phyloP scores from a whole-genome alignment of 1,284 basidiomycete species.

The Apiotrichum akiyoshidainum region DNA sequence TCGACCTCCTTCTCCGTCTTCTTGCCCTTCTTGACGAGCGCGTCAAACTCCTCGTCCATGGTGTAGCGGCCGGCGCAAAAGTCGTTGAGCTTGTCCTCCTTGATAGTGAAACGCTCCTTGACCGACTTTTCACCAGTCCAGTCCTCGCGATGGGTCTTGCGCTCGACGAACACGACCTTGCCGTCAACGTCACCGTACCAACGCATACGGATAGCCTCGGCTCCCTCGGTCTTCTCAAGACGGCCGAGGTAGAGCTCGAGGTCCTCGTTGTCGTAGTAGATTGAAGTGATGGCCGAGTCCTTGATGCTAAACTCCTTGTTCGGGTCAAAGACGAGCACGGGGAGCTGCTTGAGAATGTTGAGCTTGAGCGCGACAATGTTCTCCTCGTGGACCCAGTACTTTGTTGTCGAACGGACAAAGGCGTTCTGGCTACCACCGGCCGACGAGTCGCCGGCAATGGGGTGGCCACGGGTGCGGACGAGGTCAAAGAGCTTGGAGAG shows the following conservation, averaged over 20 bases:
- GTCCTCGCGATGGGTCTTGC: slow-evolving; percentile 97
- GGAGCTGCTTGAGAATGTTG: slow-evolving; percentile 87
- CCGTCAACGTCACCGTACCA: slow-evolving; percentile 95
- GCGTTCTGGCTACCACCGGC: slow-evolving; percentile 95
- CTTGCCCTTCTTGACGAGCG: slow-evolving; percentile 83
- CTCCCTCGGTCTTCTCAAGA: slow-evolving; percentile 96
- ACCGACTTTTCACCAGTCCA: slow-evolving; percentile 99
- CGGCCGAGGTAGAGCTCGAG: slow-evolving; percentile 97
- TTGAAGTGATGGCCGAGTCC: slow-evolving; percentile 68
- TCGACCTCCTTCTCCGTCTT: slow-evolving; percentile 93
- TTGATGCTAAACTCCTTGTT: slow-evolving; percentile 89
- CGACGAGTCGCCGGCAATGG: slow-evolving; percentile 85
- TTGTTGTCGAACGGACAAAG: slow-evolving; percentile 95
- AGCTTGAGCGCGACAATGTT: slow-evolving; percentile 95
- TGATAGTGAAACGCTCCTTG: slow-evolving; percentile 95
- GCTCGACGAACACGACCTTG: slow-evolving; percentile 87
- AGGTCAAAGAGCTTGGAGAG: slow-evolving; percentile 93
- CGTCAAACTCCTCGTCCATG: slow-evolving; percentile 91
- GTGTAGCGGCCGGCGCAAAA: slow-evolving; percentile 87
- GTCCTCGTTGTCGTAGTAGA: slow-evolving; percentile 79
- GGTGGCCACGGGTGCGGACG: slow-evolving; percentile 91
- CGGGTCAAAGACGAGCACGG: slow-evolving; percentile 91
- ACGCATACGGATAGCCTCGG: slow-evolving; percentile 89
- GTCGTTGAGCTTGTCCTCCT: slow-evolving; percentile 90
- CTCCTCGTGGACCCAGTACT: slow-evolving; percentile 98